These are phyloP conservation scores for Umbilicus rupestris DNA, from an alignment of 164 flowering plant species.

Conservation along the genomic window DNA sequence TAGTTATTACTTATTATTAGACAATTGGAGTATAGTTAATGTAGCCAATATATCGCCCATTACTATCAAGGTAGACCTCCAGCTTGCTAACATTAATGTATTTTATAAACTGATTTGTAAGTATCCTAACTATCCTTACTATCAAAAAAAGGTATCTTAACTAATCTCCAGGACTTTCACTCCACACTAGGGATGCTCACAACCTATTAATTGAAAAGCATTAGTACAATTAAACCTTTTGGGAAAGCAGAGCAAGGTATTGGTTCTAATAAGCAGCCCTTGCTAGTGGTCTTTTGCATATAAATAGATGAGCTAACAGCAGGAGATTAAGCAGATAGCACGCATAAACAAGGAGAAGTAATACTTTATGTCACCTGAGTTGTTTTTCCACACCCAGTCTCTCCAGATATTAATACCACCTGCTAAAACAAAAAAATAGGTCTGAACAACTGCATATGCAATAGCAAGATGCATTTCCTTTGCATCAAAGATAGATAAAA, in stretches of 20 bases:
- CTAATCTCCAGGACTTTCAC: background rate
- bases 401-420: conserved; percentile 95
- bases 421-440: conserved; percentile 21
- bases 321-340: background rate
- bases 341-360: background rate
- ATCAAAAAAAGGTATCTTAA: too few species aligned
- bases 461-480: background rate
- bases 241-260: background rate
- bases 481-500: background rate
- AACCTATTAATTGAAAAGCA: too few species aligned
- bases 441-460: background rate
- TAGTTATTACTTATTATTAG: background rate
- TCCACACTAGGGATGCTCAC: background rate
- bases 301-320: background rate
- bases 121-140: too few species aligned
- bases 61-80: background rate
- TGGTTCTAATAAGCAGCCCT: background rate
- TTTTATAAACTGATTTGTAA: background rate
- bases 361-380: conserved; percentile 64
- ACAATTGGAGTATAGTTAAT: background rate
- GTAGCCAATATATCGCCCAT: background rate
- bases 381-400: conserved; percentile 99
- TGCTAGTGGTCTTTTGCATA: background rate
- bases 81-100: background rate
- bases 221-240: background rate